A percentile compares a stretch with the other conserved stretches of the same genome.
Evolutionary conservation across 306 rosid genomes (phyloP).

Genomic region (Cercis canadensis): DNA sequence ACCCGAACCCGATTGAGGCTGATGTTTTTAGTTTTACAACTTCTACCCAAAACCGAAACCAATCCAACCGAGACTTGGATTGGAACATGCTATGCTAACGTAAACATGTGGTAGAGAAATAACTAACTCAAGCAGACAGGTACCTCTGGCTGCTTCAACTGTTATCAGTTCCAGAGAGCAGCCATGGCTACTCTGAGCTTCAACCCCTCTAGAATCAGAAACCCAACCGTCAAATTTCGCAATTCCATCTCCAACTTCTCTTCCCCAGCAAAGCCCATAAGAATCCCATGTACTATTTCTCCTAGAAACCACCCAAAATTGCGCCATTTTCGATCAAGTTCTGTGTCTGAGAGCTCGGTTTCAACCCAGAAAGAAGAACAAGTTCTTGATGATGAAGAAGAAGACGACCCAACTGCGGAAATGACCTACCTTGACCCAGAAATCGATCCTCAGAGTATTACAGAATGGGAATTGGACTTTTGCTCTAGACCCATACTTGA

Average conservation of each 20-base stretch:
- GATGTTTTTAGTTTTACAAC: too few species aligned
- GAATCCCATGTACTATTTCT: slow-evolving; percentile 35
- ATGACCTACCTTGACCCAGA: slow-evolving; percentile 74
- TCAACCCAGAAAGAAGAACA: slow-evolving; percentile 58
- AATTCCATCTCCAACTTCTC: slow-evolving; percentile 41
- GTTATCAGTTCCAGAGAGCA: neutral
- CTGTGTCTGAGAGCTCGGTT: slow-evolving; percentile 70
- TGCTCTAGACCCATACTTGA: slow-evolving; percentile 96
- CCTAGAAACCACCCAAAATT: slow-evolving; percentile 38
- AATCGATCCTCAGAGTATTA: slow-evolving; percentile 61
- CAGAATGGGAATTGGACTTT: slow-evolving; percentile 91
- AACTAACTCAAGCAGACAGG: slow-evolving; percentile 6
- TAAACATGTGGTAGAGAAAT: slow-evolving; percentile 46
- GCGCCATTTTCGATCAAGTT: slow-evolving; percentile 46
- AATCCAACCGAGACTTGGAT: too few species aligned
- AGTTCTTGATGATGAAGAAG: slow-evolving; percentile 30
- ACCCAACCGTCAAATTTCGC: slow-evolving; percentile 44
- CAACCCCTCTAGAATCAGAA: slow-evolving; percentile 67
- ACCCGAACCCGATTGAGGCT: too few species aligned
- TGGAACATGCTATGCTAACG: slow-evolving; percentile 14
- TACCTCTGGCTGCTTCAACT: neutral
- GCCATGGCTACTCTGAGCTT: slow-evolving; percentile 89
- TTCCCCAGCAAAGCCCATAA: slow-evolving; percentile 43
- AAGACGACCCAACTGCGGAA: slow-evolving; percentile 79
- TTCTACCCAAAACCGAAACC: too few species aligned